Evolutionary conservation across 2,329 filamentous ascomycete genomes (phyloP).

Genomic region (Fusarium bulbicola): DNA sequence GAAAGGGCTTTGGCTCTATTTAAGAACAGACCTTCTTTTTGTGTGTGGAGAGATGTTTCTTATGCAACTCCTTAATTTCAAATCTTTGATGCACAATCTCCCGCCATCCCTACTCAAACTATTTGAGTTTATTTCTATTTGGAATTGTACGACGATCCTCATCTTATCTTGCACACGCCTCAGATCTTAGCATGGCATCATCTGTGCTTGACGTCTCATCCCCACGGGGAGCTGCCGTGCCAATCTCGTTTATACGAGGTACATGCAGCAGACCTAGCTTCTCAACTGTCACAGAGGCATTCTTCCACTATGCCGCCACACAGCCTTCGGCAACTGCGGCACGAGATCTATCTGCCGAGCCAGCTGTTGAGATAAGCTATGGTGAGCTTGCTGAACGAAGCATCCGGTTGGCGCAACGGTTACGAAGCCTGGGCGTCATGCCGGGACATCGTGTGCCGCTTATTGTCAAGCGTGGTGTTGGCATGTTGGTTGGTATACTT

Average conservation of each 20-base stretch:
- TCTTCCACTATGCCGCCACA: slow-evolving; percentile 48
- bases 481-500: slow-evolving; percentile 66
- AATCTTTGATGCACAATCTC: slow-evolving; percentile 21
- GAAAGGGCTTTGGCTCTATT: slow-evolving; percentile 20
- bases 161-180: slow-evolving; percentile 12
- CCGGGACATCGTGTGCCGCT: slow-evolving; percentile 61
- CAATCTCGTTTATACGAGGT: slow-evolving; percentile 35
- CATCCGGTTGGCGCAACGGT: slow-evolving; percentile 50
- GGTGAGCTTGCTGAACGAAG: slow-evolving; percentile 51
- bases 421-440: slow-evolving; percentile 51
- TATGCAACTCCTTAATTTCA: slow-evolving; percentile 27
- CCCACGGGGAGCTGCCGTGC: slow-evolving; percentile 13
- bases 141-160: slow-evolving; percentile 28
- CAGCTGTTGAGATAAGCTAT: slow-evolving; percentile 54
- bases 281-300: slow-evolving; percentile 49
- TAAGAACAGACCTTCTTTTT: slow-evolving; percentile 24
- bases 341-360: slow-evolving; percentile 45
- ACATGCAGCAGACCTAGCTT: slow-evolving; percentile 30
- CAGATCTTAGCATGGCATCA: slow-evolving; percentile 21
- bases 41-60: slow-evolving; percentile 18
- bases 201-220: background rate
- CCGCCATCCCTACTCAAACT: background rate
- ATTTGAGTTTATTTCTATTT: slow-evolving; percentile 23
- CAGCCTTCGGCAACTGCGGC: slow-evolving; percentile 52
- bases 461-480: slow-evolving; percentile 63